Evolutionary conservation across 768 basidiomycete genomes (phyloP).

Genomic region (Suillus hirtellus): DNA sequence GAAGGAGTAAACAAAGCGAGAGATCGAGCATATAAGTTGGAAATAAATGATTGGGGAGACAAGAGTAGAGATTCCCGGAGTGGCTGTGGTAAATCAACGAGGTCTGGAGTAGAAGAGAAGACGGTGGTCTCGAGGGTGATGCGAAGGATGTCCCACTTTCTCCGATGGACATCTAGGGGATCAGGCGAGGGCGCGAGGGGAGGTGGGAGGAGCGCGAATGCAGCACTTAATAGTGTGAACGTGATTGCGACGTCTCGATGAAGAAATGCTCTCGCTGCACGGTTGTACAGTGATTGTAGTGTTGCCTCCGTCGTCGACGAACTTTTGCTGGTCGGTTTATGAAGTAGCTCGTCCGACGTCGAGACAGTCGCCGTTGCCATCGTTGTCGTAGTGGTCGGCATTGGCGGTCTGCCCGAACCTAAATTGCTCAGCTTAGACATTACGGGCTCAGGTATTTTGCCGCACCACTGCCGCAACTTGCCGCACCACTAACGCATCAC

Average conservation of each 20-base stretch:
- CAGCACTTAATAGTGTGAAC: constrained; percentile 62
- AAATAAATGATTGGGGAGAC: constrained; percentile 59
- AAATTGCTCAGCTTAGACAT: not conserved
- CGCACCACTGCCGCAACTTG: too few relatives aligned
- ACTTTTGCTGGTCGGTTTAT: constrained; percentile 33
- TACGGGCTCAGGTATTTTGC: too few relatives aligned
- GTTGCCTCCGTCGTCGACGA: constrained; percentile 44
- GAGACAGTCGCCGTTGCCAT: constrained; percentile 17
- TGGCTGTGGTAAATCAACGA: constrained; percentile 45
- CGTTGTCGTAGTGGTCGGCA: constrained; percentile 53
- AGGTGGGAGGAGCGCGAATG: constrained; percentile 60
- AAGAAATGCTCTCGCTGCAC: constrained; percentile 78
- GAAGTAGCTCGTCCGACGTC: constrained; percentile 31
- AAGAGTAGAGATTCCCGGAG: constrained; percentile 55
- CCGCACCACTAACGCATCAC: too few relatives aligned
- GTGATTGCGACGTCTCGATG: constrained; percentile 71
- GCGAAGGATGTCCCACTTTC: constrained; percentile 87
- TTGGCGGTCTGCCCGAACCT: constrained; percentile 19
- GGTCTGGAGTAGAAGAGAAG: constrained; percentile 53
- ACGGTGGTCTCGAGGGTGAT: constrained; percentile 80
- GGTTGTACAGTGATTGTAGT: constrained; percentile 70
- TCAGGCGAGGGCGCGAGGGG: constrained; percentile 38
- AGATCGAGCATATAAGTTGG: constrained; percentile 61
- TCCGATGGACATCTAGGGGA: constrained; percentile 49
- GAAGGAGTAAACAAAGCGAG: constrained; percentile 65